Evolutionary conservation across 2,329 filamentous ascomycete genomes (phyloP), one percentile per base, ranked within the genome.

Genomic region (Pyrenophora tritici-repentis): DNA sequence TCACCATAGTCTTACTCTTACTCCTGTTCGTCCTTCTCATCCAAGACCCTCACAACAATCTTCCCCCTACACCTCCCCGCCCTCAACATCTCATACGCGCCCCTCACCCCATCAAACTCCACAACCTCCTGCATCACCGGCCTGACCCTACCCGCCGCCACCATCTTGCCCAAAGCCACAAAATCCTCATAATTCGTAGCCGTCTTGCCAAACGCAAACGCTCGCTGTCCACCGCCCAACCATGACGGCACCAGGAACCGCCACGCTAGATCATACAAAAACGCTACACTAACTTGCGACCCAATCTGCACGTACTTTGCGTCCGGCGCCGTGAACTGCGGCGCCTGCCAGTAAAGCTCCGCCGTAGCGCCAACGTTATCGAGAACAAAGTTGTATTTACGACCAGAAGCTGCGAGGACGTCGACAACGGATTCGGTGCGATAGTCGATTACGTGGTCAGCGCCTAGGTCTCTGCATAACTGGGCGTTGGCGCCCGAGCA

Each of bases 371-470:
- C 82, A 14, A 85, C 78, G 60, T 82, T 82, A 67, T 87, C 85
- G 8, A 87, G 73, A 0, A 82, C 73, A 32, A 83, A 71, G 41
- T 80, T 74, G 66, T 79, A 86, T 2, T 78, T 70, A 7, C 70
- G 70, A 0, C 77, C 78, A 22, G 73, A 75, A 1, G 70, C 65
- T 55, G 76, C 77, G 10, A 87, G 66, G 3, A 61, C 66, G 26
- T 73, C 70, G 4, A 76, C 61, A 3, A 86, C 71, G 62, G 83
- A 70, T 31, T 73, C 62, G 1, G 70, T 66, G 7, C 76, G 78
- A 61, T 87, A 87, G 57, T 87, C 81, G 35, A 86, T 76, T 13
- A 86, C 79, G 45, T 83, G 79, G 58, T 87, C 83, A 6, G 86
- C 85, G 0, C 86, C 86, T 1, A 88, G 72, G 1, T 71, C 66